A percentile compares a stretch with the other conserved stretches of the same genome.
These are phyloP conservation scores for Pseudogymnoascus sp. DNA, from an alignment of 2,329 filamentous ascomycete genomes.

Conservation along the genomic window DNA sequence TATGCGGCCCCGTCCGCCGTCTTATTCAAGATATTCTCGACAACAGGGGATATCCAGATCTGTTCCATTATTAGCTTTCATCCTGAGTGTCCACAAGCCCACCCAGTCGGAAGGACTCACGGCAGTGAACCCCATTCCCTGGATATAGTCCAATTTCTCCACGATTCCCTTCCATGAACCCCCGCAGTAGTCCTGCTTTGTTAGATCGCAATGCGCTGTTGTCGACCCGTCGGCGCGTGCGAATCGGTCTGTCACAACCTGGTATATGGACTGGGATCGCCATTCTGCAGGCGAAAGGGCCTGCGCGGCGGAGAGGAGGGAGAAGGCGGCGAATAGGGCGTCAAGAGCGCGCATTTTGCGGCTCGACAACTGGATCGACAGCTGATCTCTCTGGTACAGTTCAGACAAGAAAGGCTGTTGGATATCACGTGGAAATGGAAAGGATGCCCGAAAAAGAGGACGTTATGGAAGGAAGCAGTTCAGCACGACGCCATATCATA, in stretches of 20 bases:
- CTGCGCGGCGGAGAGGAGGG: background rate
- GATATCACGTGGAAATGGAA: background rate
- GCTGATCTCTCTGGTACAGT: background rate
- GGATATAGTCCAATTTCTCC: constrained; percentile 40
- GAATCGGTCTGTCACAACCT: constrained; percentile 36
- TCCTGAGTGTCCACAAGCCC: background rate
- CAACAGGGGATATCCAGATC: constrained; percentile 40
- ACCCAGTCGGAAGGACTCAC: constrained; percentile 14
- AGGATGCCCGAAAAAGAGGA: background rate
- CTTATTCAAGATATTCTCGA: constrained; percentile 31
- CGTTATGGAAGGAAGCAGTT: background rate
- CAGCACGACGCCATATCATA: background rate
- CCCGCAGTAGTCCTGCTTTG: constrained; percentile 35
- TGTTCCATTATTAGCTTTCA: constrained; percentile 13
- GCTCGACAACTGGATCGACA: background rate
- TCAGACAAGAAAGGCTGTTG: background rate
- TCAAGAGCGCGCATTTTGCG: background rate
- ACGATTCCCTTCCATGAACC: constrained; percentile 40
- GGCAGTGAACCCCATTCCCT: constrained; percentile 32
- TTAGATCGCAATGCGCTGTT: constrained; percentile 22
- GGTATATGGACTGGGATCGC: constrained; percentile 34
- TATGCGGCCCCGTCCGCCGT: constrained; percentile 34
- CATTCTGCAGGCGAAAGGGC: constrained; percentile 22
- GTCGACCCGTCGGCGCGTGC: constrained; percentile 30
- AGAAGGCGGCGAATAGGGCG: background rate